These are phyloP conservation scores for Penicillium vulpinum DNA, from an alignment of 2,329 filamentous ascomycete species.

Conservation along the genomic window DNA sequence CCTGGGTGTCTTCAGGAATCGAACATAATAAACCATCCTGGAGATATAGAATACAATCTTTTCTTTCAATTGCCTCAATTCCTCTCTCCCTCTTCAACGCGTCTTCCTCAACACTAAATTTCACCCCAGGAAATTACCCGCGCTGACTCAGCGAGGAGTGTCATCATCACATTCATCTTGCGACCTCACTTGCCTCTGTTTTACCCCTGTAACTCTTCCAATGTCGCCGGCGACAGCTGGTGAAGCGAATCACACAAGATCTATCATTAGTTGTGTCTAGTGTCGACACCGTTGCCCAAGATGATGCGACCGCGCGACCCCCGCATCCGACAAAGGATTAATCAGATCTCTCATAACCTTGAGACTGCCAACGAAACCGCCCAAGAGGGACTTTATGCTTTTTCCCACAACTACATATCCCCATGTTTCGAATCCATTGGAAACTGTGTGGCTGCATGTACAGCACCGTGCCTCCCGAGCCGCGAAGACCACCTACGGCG, in stretches of 20 bases:
- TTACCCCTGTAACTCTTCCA: constrained; percentile 11
- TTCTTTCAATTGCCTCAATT: neutral
- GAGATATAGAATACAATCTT: neutral
- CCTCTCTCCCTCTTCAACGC: neutral
- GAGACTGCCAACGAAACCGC: constrained; percentile 88
- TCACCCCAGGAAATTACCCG: constrained; percentile 1
- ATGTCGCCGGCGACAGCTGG: constrained; percentile 17
- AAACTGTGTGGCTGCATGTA: constrained; percentile 66
- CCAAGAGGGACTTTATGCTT: constrained; percentile 86
- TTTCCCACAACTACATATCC: constrained; percentile 79
- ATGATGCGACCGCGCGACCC: constrained; percentile 72
- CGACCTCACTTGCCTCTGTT: constrained; percentile 17
- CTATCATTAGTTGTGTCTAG: neutral
- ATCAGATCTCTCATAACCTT: constrained; percentile 86
- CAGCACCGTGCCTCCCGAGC: constrained; percentile 67
- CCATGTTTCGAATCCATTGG: constrained; percentile 73
- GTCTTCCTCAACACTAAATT: neutral
- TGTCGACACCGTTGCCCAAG: constrained; percentile 17
- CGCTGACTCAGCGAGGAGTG: constrained; percentile 31
- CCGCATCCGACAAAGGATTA: constrained; percentile 87
- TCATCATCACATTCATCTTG: constrained; percentile 22
- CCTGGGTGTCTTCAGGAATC: constrained; percentile 65
- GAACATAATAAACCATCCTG: constrained; percentile 61
- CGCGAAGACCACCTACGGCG: constrained; percentile 73
- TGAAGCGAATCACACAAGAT: constrained; percentile 4